Conservation (phyloP, 2,329 filamentous ascomycete species). For the Ophiostoma pallidulum region DNA sequence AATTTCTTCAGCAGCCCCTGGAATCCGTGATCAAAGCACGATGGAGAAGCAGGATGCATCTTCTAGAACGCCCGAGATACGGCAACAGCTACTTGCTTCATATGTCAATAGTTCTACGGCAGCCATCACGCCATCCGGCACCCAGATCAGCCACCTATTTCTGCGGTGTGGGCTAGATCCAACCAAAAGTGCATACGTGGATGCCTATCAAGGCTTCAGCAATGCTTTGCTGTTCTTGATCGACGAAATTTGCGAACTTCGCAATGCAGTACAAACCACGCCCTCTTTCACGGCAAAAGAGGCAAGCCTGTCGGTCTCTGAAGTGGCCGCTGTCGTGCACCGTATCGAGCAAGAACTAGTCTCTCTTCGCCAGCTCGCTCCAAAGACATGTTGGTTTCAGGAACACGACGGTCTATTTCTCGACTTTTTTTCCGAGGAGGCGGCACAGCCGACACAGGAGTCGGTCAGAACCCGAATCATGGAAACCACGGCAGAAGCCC, state of each 20-base stretch:
- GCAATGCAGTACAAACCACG: background rate
- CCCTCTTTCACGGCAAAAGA: background rate
- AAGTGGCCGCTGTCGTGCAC: background rate
- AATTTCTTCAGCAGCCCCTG: background rate
- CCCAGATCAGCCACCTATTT: background rate
- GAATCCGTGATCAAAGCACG: background rate
- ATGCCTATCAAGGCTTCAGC: conserved; percentile 6
- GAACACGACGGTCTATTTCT: background rate
- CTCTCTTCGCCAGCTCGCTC: conserved; percentile 1
- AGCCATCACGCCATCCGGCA: no score
- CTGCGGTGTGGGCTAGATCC: background rate
- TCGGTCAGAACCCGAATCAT: background rate
- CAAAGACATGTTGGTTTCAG: background rate
- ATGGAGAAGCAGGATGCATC: background rate
- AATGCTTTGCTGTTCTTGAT: conserved; percentile 4
- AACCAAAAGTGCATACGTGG: background rate
- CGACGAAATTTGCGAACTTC: conserved; percentile 8
- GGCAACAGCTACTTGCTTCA: background rate
- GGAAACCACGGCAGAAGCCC: conserved; percentile 5
- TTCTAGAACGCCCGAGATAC: background rate
- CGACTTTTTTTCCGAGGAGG: background rate
- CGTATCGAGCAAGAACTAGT: background rate
- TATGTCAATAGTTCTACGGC: no score
- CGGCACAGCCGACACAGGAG: background rate
- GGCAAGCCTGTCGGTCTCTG: background rate